Evolutionary conservation across 345 rosid genomes (phyloP).

Genomic region (Raphanus sativus): DNA sequence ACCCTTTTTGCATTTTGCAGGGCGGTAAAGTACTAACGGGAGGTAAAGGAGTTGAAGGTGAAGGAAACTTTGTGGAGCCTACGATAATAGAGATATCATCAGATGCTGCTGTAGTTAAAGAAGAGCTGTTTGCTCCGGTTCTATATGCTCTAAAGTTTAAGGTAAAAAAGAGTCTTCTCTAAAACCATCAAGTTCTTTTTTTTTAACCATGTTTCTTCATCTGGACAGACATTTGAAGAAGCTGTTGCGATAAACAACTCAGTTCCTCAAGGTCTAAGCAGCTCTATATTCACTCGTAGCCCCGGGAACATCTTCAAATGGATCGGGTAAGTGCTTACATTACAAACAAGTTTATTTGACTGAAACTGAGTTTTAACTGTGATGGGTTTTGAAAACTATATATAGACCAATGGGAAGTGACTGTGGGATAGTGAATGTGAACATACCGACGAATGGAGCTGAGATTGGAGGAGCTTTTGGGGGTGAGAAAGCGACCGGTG

Average conservation of each 20-base stretch:
- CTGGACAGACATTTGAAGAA: constrained; percentile 69
- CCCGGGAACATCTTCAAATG: constrained; percentile 83
- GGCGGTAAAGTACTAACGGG: constrained; percentile 89
- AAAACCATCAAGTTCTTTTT: neutral
- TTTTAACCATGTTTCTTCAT: constrained; percentile 3
- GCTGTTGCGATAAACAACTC: constrained; percentile 90
- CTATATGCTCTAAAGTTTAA: constrained; percentile 81
- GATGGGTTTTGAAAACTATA: constrained; percentile 20
- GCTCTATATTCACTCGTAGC: constrained; percentile 80
- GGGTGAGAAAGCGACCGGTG: constrained; percentile 96
- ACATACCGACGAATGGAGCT: constrained; percentile 98
- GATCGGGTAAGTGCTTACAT: constrained; percentile 61
- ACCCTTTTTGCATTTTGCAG: constrained; percentile 42
- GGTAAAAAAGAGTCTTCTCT: constrained; percentile 43
- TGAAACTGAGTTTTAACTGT: neutral
- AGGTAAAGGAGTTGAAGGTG: constrained; percentile 61
- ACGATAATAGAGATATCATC: constrained; percentile 88
- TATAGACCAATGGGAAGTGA: constrained; percentile 89
- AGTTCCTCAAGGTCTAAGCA: constrained; percentile 95
- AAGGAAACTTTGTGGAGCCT: constrained; percentile 94
- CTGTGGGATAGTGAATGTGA: constrained; percentile 91
- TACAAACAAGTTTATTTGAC: neutral
- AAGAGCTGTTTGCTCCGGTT: constrained; percentile 93
- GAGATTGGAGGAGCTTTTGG: constrained; percentile 99
- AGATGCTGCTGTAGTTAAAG: constrained; percentile 67